Conservation (phyloP, 768 basidiomycete genomes). For the Amanita fuliginea region DNA sequence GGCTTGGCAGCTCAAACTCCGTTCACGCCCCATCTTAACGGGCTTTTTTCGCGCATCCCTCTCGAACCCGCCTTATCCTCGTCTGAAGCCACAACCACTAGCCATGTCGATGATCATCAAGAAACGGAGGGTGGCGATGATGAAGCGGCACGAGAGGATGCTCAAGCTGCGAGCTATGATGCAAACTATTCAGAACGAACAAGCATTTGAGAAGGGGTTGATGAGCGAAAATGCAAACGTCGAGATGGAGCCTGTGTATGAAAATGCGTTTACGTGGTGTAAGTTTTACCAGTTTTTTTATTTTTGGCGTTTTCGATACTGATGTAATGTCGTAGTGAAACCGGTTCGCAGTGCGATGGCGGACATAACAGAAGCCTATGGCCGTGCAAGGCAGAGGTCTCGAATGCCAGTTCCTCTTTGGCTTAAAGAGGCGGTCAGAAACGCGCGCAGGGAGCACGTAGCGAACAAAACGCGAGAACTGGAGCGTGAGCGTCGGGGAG, state of each 20-base stretch:
- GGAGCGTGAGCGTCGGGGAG: constrained; percentile 52
- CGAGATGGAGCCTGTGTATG: neutral
- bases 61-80: constrained; percentile 63
- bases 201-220: constrained; percentile 23
- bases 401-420: constrained; percentile 32
- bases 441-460: constrained; percentile 50
- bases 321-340: constrained; percentile 11
- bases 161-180: constrained; percentile 19
- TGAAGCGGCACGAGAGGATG: constrained; percentile 29
- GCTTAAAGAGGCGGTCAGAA: constrained; percentile 36
- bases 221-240: neutral
- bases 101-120: constrained; percentile 64
- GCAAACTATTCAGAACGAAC: constrained; percentile 23
- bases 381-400: constrained; percentile 30
- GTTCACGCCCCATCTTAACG: constrained; percentile 57
- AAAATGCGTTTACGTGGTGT: neutral
- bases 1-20: constrained; percentile 46
- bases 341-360: constrained; percentile 22
- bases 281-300: neutral
- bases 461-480: constrained; percentile 55
- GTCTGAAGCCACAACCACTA: constrained; percentile 69
- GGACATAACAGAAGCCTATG: constrained; percentile 22
- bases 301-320: no score
- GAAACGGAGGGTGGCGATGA: constrained; percentile 24
- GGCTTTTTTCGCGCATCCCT: constrained; percentile 59